phyloP scores from a whole-genome alignment of 306 rosid genomes.

The Ochetophila trinervis region DNA sequence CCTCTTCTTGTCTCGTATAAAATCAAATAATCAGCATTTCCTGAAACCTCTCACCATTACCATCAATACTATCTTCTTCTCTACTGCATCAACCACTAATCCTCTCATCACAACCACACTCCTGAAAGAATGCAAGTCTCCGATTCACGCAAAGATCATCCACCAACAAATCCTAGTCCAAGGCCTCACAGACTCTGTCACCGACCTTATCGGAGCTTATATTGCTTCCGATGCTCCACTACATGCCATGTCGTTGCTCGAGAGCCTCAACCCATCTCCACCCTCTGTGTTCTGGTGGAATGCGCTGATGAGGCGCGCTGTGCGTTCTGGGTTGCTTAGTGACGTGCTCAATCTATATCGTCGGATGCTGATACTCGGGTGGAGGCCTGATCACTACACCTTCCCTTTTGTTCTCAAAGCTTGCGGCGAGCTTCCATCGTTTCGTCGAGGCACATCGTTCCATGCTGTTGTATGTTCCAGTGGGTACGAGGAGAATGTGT shows the following conservation, averaged over 20 bases:
- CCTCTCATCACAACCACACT: constrained; percentile 9
- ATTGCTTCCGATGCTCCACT: constrained; percentile 36
- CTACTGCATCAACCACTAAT: constrained; percentile 19
- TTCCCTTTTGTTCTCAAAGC: constrained; percentile 72
- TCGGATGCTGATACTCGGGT: constrained; percentile 52
- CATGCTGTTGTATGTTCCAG: constrained; percentile 40
- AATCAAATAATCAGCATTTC: too few relatives aligned
- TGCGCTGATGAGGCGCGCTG: constrained; percentile 48
- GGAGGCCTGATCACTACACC: constrained; percentile 75
- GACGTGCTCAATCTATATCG: constrained; percentile 37
- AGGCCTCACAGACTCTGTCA: constrained; percentile 25
- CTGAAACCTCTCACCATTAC: too few relatives aligned
- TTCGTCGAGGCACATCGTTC: constrained; percentile 41
- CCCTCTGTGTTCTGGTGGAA: constrained; percentile 72
- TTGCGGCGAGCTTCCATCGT: constrained; percentile 46
- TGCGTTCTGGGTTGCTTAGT: constrained; percentile 30
- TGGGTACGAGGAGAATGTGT: constrained; percentile 63
- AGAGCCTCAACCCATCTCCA: constrained; percentile 40
- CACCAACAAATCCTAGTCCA: constrained; percentile 48
- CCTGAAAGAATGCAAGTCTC: constrained; percentile 41
- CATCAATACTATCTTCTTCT: background rate
- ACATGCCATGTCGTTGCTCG: constrained; percentile 42
- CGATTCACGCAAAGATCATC: constrained; percentile 38
- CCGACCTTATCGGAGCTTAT: constrained; percentile 46
- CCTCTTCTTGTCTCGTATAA: too few relatives aligned